Evolutionary conservation across 2,329 filamentous ascomycete genomes (phyloP).

Genomic region (Ascochyta clinopodiicola): DNA sequence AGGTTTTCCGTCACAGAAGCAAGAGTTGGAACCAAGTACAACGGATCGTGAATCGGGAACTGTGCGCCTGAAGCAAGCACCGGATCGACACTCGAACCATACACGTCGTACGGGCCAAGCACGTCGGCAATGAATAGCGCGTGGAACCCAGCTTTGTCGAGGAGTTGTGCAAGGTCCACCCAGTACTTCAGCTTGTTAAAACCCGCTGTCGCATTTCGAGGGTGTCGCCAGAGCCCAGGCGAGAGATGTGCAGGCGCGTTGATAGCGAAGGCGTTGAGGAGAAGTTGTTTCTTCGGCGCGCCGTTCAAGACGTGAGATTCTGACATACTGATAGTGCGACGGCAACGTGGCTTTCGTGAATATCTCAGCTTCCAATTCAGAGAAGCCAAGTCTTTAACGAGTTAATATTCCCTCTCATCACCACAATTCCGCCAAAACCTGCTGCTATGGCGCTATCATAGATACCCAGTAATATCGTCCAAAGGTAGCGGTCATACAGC

Average conservation of each 20-base stretch:
- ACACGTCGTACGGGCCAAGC: constrained; percentile 71
- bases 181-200: constrained; percentile 52
- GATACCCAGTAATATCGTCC: no score
- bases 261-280: constrained; percentile 8
- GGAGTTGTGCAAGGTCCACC: constrained; percentile 38
- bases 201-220: not conserved
- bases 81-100: constrained; percentile 61
- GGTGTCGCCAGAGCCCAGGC: constrained; percentile 3
- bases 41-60: constrained; percentile 70
- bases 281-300: not conserved
- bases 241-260: constrained; percentile 7
- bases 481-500: not conserved
- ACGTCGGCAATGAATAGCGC: constrained; percentile 47
- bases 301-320: not conserved
- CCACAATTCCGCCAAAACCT: not conserved
- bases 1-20: constrained; percentile 68
- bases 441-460: not conserved
- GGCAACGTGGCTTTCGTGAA: not conserved
- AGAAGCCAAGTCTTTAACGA: not conserved
- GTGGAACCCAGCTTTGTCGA: constrained; percentile 42
- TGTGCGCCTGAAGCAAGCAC: constrained; percentile 67
- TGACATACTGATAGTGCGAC: not conserved
- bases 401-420: not conserved
- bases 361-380: not conserved
- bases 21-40: constrained; percentile 68